Evolutionary conservation across 2,329 filamentous ascomycete species (phyloP).

Genomic region (Fusarium globosum): DNA sequence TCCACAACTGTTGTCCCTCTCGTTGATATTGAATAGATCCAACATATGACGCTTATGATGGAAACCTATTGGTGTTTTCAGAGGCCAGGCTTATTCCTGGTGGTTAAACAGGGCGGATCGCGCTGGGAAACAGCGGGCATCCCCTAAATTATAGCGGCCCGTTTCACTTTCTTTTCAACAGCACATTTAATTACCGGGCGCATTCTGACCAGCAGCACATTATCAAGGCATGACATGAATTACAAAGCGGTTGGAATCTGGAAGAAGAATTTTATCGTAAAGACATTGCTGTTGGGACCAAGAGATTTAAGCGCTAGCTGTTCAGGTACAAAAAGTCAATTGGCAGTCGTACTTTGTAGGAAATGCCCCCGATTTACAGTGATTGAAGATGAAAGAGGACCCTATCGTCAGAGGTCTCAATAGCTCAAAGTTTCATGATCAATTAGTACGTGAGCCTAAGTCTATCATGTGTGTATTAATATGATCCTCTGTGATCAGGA

Average conservation of each 20-base stretch:
- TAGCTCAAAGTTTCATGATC: not conserved
- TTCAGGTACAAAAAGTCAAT: not conserved
- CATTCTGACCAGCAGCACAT: not conserved
- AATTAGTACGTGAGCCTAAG: not conserved
- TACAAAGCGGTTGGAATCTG: accelerated
- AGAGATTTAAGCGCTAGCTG: no score
- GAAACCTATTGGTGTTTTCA: accelerated
- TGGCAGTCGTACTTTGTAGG: no score
- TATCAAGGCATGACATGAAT: not conserved
- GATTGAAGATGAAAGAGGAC: not conserved
- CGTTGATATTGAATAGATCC: not conserved
- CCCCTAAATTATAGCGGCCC: not conserved
- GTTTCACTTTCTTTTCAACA: not conserved
- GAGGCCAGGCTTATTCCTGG: no score
- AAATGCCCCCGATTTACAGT: not conserved
- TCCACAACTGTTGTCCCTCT: not conserved
- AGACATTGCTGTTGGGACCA: not conserved
- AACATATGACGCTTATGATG: not conserved
- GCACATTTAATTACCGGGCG: no score
- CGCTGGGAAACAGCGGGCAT: not conserved
- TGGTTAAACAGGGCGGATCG: no score
- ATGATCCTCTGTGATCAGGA: not conserved
- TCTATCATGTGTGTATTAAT: not conserved
- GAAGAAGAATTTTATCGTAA: not conserved
- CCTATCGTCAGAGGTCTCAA: not conserved